A percentile compares a stretch with the other conserved stretches of the same genome.
phyloP scores from a whole-genome alignment of 768 basidiomycete species.

The Amanita exitialis region DNA sequence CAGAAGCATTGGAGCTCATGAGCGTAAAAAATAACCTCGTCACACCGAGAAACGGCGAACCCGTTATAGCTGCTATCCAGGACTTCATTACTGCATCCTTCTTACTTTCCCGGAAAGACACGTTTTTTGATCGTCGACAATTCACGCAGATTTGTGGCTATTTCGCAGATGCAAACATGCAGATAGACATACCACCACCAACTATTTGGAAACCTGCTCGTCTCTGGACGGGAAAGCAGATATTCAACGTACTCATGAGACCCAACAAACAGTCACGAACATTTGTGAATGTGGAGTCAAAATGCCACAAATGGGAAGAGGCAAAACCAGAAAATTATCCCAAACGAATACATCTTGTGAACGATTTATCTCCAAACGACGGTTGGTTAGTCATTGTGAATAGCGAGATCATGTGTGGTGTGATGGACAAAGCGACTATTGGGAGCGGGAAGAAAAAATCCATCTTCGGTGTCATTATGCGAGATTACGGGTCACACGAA shows the following conservation, averaged over 20 bases:
- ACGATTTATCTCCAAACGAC: slow-evolving; percentile 92
- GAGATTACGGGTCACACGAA: slow-evolving; percentile 93
- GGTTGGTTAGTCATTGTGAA: slow-evolving; percentile 97
- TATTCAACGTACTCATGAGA: slow-evolving; percentile 96
- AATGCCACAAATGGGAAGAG: slow-evolving; percentile 86
- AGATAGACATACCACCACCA: slow-evolving; percentile 94
- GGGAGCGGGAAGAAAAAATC: slow-evolving; percentile 99
- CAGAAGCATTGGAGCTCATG: slow-evolving; percentile 96
- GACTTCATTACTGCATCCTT: slow-evolving; percentile 99
- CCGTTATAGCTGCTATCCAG: slow-evolving; percentile 98
- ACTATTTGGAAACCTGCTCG: slow-evolving; percentile 87
- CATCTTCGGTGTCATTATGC: slow-evolving; percentile 94
- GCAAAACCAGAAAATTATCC: slow-evolving; percentile 56
- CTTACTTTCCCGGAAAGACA: slow-evolving; percentile 87
- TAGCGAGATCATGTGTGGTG: slow-evolving; percentile 98
- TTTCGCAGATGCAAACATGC: slow-evolving; percentile 80
- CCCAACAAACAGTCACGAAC: slow-evolving; percentile 80
- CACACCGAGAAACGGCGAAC: slow-evolving; percentile 96
- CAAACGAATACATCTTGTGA: slow-evolving; percentile 45
- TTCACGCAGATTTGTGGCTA: slow-evolving; percentile 97
- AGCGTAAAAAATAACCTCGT: slow-evolving; percentile 94
- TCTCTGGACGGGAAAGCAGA: slow-evolving; percentile 97
- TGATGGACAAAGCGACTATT: slow-evolving; percentile 97
- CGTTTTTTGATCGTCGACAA: slow-evolving; percentile 86
- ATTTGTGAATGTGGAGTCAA: slow-evolving; percentile 90